Evolutionary conservation across 2,329 filamentous ascomycete genomes (phyloP), one percentile per base, ranked within the genome.

Genomic region (Colletotrichum falcatum): DNA sequence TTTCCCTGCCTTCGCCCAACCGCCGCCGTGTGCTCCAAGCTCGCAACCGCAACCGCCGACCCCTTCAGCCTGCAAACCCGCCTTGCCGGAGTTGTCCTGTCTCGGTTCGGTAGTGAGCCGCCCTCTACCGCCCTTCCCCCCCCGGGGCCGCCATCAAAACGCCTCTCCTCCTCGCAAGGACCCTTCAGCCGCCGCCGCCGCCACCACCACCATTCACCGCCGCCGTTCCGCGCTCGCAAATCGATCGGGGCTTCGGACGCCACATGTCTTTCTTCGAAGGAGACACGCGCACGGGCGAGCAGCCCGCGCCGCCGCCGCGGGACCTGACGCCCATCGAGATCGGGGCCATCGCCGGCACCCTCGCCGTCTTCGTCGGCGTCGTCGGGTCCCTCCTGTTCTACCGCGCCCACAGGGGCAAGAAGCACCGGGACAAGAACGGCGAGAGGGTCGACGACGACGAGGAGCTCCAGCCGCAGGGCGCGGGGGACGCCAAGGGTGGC

Each of bases 281-380:
- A 55, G 66, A 73, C 61, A 61, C 66, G 18, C 66, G 72, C 26
- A 65, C 61, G 1, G 59, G 71, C 49, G 55, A 73, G 44, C 58
- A 59, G 26, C 58, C 72, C 7, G 63, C 71, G 9, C 61, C 62
- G 33, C 59, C 72, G 33, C 61, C 66, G 7, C 61, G 67, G 23
- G 66, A 61, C 53, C 76, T 77, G 66, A 76, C 72, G 9, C 60
- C 73, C 26, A 61, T 75, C 35, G 78, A 79, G 61, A 75, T 78
- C 39, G 78, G 74, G 4, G 70, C 77, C 61, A 74, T 79, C n/a
- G 71, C 74, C 30, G 76, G 70, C 28, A 72, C 73, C 16, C 71
- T 76, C 39, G 14, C 73, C 46, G 73, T 74, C 61, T 76, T 78
- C 58, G 37, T 74, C 44, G 30, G 74, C 6, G 61, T 75, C 53